Evolutionary conservation across 73 alveolate species (phyloP).

Genomic region (Tetrahymena thermophila): DNA sequence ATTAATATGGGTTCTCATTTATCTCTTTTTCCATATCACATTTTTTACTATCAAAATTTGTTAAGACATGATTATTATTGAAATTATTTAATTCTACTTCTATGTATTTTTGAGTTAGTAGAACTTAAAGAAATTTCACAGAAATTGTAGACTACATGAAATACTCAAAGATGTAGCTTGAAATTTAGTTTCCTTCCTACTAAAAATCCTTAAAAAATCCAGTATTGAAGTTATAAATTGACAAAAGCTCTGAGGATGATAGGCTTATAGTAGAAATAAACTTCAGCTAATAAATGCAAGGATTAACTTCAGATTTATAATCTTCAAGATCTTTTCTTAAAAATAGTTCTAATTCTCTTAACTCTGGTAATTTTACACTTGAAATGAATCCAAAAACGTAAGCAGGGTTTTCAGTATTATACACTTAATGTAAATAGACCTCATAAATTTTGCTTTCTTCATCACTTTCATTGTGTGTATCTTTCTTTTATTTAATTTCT

Average conservation of each 20-base stretch:
- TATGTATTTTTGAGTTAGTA: not conserved
- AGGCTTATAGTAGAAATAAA: not conserved
- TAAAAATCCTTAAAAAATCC: not conserved
- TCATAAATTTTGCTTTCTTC: not conserved
- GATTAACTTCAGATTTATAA: not conserved
- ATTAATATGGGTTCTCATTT: not conserved
- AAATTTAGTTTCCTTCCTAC: not conserved
- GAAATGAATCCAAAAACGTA: not conserved
- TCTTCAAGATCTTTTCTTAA: not conserved
- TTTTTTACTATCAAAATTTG: not conserved
- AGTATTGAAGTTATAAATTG: not conserved
- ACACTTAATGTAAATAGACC: not conserved
- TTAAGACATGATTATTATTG: not conserved
- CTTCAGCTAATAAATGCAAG: not conserved
- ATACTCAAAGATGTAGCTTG: not conserved
- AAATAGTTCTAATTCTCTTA: not conserved
- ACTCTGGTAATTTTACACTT: not conserved
- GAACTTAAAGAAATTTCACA: not conserved
- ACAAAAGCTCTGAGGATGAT: not conserved
- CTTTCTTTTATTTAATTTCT: not conserved
- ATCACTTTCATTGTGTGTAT: not conserved
- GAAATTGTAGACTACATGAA: not conserved
- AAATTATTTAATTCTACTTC: not conserved
- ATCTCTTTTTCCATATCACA: not conserved
- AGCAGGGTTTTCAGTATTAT: not conserved